A percentile compares a stretch with the other conserved stretches of the same genome.
Evolutionary conservation across 2,329 filamentous ascomycete species (phyloP).

Genomic region (Fusarium solani-melongenae): DNA sequence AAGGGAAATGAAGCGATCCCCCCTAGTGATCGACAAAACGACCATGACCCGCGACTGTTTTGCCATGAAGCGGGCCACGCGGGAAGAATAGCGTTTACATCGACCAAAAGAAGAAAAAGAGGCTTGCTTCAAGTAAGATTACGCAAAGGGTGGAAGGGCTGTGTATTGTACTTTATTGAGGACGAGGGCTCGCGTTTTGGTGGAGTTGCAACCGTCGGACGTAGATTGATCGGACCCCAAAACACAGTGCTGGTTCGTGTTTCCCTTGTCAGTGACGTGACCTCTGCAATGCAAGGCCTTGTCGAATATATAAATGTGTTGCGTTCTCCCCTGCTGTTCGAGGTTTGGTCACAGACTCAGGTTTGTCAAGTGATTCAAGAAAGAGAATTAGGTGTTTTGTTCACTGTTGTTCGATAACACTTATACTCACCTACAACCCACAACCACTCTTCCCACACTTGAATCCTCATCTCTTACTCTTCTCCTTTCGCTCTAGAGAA

Average conservation of each 20-base stretch:
- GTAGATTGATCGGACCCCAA: slow-evolving; percentile 17
- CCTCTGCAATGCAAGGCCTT: slow-evolving; percentile 2
- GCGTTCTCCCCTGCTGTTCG: neutral
- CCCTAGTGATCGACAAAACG: neutral
- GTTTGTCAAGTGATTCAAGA: slow-evolving; percentile 15
- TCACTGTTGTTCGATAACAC: neutral
- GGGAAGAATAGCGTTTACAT: neutral
- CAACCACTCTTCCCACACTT: neutral
- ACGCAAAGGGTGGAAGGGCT: neutral
- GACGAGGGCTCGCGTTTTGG: neutral
- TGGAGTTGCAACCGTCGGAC: slow-evolving; percentile 24
- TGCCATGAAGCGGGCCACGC: neutral
- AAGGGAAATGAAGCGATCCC: neutral
- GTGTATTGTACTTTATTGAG: neutral
- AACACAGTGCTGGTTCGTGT: slow-evolving; percentile 12
- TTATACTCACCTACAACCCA: neutral
- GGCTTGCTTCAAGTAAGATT: neutral
- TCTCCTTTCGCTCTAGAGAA: neutral
- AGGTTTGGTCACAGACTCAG: neutral
- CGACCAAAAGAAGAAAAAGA: neutral
- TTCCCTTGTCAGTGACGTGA: slow-evolving; percentile 10
- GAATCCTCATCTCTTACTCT: neutral
- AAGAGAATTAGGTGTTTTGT: slow-evolving; percentile 4
- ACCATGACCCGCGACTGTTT: neutral
- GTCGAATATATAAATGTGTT: slow-evolving; percentile 11